Conservation (phyloP, 2,329 filamentous ascomycete species). For the Fusarium decemcellulare region DNA sequence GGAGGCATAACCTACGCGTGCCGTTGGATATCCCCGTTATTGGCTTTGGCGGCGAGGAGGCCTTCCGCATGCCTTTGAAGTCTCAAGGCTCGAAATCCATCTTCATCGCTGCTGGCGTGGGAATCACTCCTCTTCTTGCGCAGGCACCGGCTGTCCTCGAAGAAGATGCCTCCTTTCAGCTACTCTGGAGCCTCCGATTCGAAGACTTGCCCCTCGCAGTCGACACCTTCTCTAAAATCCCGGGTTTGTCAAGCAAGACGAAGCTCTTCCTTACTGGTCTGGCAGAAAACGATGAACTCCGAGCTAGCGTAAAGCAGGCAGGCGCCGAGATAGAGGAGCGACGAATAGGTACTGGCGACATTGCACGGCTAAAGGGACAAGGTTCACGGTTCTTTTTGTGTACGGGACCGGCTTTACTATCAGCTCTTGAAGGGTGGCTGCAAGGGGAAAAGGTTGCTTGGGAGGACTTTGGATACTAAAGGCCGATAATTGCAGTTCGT, state of each 20-base stretch:
- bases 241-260: conserved; percentile 65
- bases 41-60: conserved; percentile 78
- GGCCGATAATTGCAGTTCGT: not conserved
- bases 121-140: conserved; percentile 85
- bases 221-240: conserved; percentile 69
- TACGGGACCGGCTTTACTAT: conserved; percentile 59
- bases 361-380: conserved; percentile 56
- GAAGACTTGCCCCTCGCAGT: conserved; percentile 74
- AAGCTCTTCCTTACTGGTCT: conserved; percentile 76
- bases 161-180: conserved; percentile 56
- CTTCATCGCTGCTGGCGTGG: conserved; percentile 85
- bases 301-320: conserved; percentile 51
- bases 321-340: conserved; percentile 54
- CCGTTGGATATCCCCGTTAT: conserved; percentile 76
- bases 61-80: conserved; percentile 55
- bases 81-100: conserved; percentile 52
- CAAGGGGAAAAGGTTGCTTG: conserved; percentile 67
- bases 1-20: conserved; percentile 65
- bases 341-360: conserved; percentile 58
- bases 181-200: conserved; percentile 78
- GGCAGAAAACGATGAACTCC: conserved; percentile 51
- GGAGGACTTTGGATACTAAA: conserved; percentile 74
- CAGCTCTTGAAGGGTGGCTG: conserved; percentile 64
- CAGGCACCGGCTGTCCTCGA: conserved; percentile 68
- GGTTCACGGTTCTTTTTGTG: conserved; percentile 67